Percentiles rank a stretch among this genome's conserved stretches.
Evolutionary conservation across 176 grass and related monocot species (phyloP).

Genomic region (bread wheat (Triticum aestivum)): IWGSC_CS_RefSeq_v2.1 NC_057800.1:711357681-711358180

Average conservation of each 20-base stretch:
- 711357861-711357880: background rate
- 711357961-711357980: background rate
- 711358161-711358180: too few species aligned
- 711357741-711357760: background rate
- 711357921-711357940: background rate
- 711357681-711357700: background rate
- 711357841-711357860: conserved; percentile 3
- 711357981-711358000: too few species aligned
- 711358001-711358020: too few species aligned
- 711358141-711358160: too few species aligned
- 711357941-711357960: background rate
- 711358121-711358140: too few species aligned
- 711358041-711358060: too few species aligned
- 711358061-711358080: too few species aligned
- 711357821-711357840: conserved; percentile 17
- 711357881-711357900: background rate
- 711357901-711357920: background rate
- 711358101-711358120: too few species aligned
- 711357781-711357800: background rate
- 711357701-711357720: background rate
- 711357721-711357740: background rate
- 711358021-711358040: too few species aligned
- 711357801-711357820: conserved; percentile 12
- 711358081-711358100: too few species aligned
- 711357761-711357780: background rate